Evolutionary conservation across 768 basidiomycete genomes (phyloP), one percentile per base, ranked within the genome.

Genomic region (Collybia sp.): DNA sequence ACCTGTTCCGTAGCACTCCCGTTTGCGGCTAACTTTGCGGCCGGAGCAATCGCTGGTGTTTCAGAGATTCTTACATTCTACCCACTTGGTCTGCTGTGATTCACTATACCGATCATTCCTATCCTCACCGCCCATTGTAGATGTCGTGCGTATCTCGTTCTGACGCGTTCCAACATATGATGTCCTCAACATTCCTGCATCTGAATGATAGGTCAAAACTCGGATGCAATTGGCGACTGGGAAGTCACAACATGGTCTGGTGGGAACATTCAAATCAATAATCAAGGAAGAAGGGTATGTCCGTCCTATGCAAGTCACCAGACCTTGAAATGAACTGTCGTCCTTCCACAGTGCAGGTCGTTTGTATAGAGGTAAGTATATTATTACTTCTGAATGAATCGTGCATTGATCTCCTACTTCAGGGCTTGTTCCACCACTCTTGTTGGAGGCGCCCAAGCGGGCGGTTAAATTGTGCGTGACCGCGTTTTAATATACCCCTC

Each of bases 391-490:
- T 41, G 39, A 30, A 39, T 45, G 30, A 35, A 32, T 45, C 30
- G 6, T 15, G 5, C 25, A 11, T 25, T 34, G 18, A n/a, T 44
- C 12, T 12, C 34, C 20, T 15, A 25, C 42, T 47, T 20, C 43
- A 88, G 86, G 95, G 55, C 82, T 99, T 48, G 85, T 93, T n/a
- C 93, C 96, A 9, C 96, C 96, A 13, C 67, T 99, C 9, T 79
- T 98, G 58, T 71, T 99, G 38, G 96, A 99, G 67, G 96, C 96
- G 12, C 96, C 96, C 1, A 99, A 99, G 71, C 85, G 96, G 67
- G 96, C 96, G 12, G 89, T 93, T 40, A 99, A 98, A 77, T 90
- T 89, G 87, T 88, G 53, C 51, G 82, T 13, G 12, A 16, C 40
- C 31, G 30, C n/a, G 20, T 35, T 17, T 44, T 17, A 42, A 31